phyloP scores from a whole-genome alignment of 1,139 yeast species.

The Yamadazyma spencermartinsiae region DNA sequence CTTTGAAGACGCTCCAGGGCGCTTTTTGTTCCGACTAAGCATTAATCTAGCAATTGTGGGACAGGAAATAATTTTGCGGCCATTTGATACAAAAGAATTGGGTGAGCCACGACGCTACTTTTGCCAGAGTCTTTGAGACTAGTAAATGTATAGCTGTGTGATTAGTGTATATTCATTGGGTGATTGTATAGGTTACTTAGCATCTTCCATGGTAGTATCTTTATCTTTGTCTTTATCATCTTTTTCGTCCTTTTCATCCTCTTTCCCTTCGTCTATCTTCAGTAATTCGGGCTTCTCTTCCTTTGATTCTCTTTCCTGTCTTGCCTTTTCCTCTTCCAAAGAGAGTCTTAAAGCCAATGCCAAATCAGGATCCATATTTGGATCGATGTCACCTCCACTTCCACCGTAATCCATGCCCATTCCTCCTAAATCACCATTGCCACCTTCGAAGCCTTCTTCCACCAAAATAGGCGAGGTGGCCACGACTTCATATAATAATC shows the following conservation, averaged over 20 bases:
- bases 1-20: not conserved
- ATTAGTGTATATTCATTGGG: no score
- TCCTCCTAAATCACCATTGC: conserved; percentile 43
- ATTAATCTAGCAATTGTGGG: conserved; percentile 3
- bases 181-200: conserved; percentile 10
- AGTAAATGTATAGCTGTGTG: no score
- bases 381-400: conserved; percentile 66
- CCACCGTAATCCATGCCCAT: conserved; percentile 46
- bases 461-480: conserved; percentile 68
- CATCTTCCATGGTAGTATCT: conserved; percentile 21
- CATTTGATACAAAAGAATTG: not conserved
- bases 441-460: conserved; percentile 53
- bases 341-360: conserved; percentile 91
- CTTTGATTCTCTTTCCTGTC: conserved; percentile 64
- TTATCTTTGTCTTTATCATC: conserved; percentile 14
- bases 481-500: conserved; percentile 71
- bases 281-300: conserved; percentile 32
- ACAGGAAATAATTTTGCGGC: conserved; percentile 5
- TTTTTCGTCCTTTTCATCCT: conserved; percentile 19
- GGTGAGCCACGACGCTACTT: not conserved
- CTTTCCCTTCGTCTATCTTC: conserved; percentile 36
- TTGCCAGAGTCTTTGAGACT: no score
- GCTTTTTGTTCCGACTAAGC: conserved; percentile 10
- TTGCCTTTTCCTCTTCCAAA: conserved; percentile 75
- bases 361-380: conserved; percentile 94